These are phyloP conservation scores for Candida lessepsii DNA, from an alignment of 805 yeast species.

Conservation along the genomic window DNA sequence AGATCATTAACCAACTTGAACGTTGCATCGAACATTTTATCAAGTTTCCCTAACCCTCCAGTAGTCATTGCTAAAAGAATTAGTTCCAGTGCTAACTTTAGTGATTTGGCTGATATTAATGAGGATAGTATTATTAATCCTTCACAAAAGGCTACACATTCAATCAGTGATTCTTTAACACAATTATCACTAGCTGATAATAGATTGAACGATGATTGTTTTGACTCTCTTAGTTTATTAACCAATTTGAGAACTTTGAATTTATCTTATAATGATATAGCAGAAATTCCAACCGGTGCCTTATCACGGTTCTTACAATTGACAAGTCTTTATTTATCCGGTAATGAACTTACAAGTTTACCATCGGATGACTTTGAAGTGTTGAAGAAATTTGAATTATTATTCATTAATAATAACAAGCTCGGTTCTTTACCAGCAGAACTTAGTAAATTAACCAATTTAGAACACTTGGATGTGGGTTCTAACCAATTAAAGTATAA, in stretches of 20 bases:
- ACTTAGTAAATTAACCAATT: constrained; percentile 59
- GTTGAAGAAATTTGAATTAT: constrained; percentile 53
- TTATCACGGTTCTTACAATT: constrained; percentile 55
- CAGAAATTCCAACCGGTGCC: constrained; percentile 80
- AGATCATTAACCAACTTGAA: constrained; percentile 57
- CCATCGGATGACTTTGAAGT: constrained; percentile 83
- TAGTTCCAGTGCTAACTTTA: constrained; percentile 29
- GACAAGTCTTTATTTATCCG: constrained; percentile 72
- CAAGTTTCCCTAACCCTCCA: constrained; percentile 56
- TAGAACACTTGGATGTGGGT: constrained; percentile 83
- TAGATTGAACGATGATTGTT: constrained; percentile 72
- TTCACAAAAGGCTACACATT: constrained; percentile 8
- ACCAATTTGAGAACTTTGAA: constrained; percentile 62
- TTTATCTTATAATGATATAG: constrained; percentile 77
- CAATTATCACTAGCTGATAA: constrained; percentile 77
- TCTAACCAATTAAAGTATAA: constrained; percentile 88
- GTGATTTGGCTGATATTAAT: constrained; percentile 7
- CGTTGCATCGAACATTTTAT: constrained; percentile 69
- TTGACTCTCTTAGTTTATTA: constrained; percentile 63
- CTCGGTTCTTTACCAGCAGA: constrained; percentile 88
- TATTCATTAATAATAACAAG: constrained; percentile 80
- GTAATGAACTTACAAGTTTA: constrained; percentile 72
- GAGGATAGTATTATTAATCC: constrained; percentile 5
- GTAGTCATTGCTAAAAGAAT: constrained; percentile 30
- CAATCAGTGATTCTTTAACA: constrained; percentile 51